Percentiles rank a stretch among this genome's conserved stretches.
phyloP scores from a whole-genome alignment of 2,329 filamentous ascomycete genomes.

The Fusarium setosum region DNA sequence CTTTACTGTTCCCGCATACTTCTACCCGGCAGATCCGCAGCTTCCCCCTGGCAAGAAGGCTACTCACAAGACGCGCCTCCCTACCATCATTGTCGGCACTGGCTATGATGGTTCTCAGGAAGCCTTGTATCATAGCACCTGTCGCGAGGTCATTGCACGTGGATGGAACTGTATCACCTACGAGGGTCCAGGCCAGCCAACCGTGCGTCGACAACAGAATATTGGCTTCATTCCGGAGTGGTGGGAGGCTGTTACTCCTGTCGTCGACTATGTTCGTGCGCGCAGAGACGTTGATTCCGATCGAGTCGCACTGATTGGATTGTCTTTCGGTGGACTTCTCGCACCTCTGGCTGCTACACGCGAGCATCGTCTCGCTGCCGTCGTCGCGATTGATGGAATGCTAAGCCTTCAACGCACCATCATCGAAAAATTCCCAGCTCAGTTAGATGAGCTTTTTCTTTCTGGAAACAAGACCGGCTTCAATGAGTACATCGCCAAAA shows the following conservation, averaged over 20 bases:
- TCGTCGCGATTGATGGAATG: constrained; percentile 20
- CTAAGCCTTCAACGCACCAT: constrained; percentile 3
- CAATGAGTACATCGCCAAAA: not conserved
- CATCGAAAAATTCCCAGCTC: not conserved
- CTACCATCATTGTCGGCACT: constrained; percentile 53
- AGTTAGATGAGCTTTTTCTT: not conserved
- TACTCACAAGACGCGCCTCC: constrained; percentile 23
- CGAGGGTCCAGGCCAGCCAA: constrained; percentile 18
- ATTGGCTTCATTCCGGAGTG: constrained; percentile 18
- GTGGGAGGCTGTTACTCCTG: constrained; percentile 15
- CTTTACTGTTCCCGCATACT: constrained; percentile 51
- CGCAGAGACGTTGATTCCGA: constrained; percentile 10
- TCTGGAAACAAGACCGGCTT: constrained; percentile 11
- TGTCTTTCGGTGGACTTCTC: constrained; percentile 37
- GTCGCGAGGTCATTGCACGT: constrained; percentile 47
- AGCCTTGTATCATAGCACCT: constrained; percentile 53
- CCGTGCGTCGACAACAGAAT: constrained; percentile 15
- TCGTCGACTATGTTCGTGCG: constrained; percentile 9
- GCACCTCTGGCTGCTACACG: constrained; percentile 17
- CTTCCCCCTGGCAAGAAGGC: not conserved
- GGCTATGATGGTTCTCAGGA: constrained; percentile 57
- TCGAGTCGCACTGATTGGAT: constrained; percentile 3
- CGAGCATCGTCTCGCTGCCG: constrained; percentile 21
- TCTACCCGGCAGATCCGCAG: constrained; percentile 31
- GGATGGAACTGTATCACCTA: constrained; percentile 47